Evolutionary conservation across 768 basidiomycete species (phyloP), one percentile per base, ranked within the genome.

Genomic region (Rhizopogon roseolus): DNA sequence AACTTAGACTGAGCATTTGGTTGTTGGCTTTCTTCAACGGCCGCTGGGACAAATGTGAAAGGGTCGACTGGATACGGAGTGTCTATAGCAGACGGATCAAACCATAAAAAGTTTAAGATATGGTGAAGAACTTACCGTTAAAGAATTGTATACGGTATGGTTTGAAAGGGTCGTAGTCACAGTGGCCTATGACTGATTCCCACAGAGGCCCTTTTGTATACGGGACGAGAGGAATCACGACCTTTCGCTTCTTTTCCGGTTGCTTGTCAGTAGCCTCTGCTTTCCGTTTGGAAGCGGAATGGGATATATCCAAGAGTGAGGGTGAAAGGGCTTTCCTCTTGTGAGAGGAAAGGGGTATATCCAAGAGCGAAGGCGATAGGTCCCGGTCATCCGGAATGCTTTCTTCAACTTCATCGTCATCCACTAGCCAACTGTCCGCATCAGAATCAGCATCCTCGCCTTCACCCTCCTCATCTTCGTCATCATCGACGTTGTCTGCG

Each of bases 151-250:
- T 85, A 44, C 81, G 77, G 63, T 92, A 94, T 25, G 77, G 72
- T 28, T 81, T 81, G 67, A 96, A 87, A 6, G 85, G 79, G 42
- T 86, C 84, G 55, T 84, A 82, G 41, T 80, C 76, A 62, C 86
- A 86, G 17, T 78, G 70, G 2, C 89, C 88, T 54, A 95, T 73
- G 10, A 66, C 67, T 1, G 74, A 67, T 66, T 96, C 93, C 84
- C 87, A 94, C 54, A 79, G 79, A 28, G 94, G 93, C 3, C 94
- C 94, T 66, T 86, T 92, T 17, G 78, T 75, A 59, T 86, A 91
- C 14, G 93, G 87, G 4, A 92, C 80, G 13, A 98, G 78, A 2
- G 87, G 89, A 4, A 87, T 75, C 27, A 93, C 85, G 14, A 86
- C 80, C 58, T 87, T 88, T 61, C 89, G 78, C 65, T 85, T 90